These are phyloP conservation scores for Lindgomyces ingoldianus DNA, from an alignment of 495 filamentous ascomycete species.

Conservation along the genomic window DNA sequence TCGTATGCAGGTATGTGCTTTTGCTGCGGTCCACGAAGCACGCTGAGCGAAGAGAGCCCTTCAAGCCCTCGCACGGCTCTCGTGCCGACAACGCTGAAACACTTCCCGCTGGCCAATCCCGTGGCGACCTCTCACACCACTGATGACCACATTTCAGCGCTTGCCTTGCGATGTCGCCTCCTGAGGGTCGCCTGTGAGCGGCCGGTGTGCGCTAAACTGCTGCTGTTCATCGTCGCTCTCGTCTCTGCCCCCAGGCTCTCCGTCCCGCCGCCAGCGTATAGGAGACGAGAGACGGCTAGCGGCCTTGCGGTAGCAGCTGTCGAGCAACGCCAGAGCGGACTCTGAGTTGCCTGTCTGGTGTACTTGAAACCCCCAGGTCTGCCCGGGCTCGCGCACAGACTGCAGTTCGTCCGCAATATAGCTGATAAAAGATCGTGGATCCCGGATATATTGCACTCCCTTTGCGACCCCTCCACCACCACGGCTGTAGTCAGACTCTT, in stretches of 20 bases:
- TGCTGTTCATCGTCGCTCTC: background rate
- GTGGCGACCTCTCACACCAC: slow-evolving; percentile 1
- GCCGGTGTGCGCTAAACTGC: background rate
- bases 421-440: slow-evolving; percentile 25
- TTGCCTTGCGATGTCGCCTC: background rate
- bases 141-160: background rate
- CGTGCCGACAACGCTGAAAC: slow-evolving; percentile 24
- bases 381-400: slow-evolving; percentile 12
- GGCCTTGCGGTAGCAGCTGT: background rate
- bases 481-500: background rate
- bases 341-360: slow-evolving; percentile 2
- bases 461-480: background rate
- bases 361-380: slow-evolving; percentile 31
- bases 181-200: background rate
- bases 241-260: background rate
- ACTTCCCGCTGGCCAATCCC: slow-evolving; percentile 18
- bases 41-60: background rate
- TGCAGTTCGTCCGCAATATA: slow-evolving; percentile 36
- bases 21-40: slow-evolving; percentile 4
- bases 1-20: no score
- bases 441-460: slow-evolving; percentile 11
- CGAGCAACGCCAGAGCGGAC: background rate
- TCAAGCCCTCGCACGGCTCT: slow-evolving; percentile 12
- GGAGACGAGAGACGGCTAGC: slow-evolving; percentile 10
- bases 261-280: background rate